A percentile compares a stretch with the other conserved stretches of the same genome.
Evolutionary conservation across 2,329 filamentous ascomycete genomes (phyloP).

Genomic region (Alternaria gansuensis): DNA sequence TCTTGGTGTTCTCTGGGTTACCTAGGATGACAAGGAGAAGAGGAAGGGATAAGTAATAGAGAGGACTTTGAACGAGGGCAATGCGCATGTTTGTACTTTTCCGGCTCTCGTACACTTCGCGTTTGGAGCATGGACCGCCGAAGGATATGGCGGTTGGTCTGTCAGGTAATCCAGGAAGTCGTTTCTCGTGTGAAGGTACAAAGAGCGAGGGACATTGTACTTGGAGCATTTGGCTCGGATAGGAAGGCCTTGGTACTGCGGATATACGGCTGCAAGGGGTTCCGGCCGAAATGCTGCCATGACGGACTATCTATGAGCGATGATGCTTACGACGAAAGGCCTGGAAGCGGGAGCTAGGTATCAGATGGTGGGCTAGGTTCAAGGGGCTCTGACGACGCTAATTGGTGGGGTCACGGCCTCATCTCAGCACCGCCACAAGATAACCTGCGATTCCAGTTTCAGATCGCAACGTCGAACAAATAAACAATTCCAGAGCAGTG

Average conservation of each 20-base stretch:
- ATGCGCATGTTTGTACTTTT: conserved; percentile 9
- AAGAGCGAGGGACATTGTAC: neutral
- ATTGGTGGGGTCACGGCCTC: neutral
- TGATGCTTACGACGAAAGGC: neutral
- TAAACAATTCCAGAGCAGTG: neutral
- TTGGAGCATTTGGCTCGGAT: neutral
- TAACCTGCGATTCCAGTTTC: neutral
- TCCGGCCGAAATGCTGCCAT: neutral
- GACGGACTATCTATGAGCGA: neutral
- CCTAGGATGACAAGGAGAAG: neutral
- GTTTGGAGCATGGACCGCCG: conserved; percentile 1
- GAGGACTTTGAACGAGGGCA: neutral
- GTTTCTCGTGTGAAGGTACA: neutral
- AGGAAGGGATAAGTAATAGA: neutral
- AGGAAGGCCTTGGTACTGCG: neutral
- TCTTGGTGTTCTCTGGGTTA: neutral
- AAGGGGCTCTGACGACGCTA: neutral
- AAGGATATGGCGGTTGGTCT: neutral
- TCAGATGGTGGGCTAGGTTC: neutral
- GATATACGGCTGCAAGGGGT: neutral
- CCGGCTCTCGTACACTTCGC: neutral
- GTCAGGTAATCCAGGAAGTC: neutral
- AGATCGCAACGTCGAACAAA: neutral
- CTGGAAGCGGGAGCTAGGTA: neutral
- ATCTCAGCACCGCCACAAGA: neutral